phyloP scores from a whole-genome alignment of 2,329 filamentous ascomycete species.

The Clarireedia paspali region DNA sequence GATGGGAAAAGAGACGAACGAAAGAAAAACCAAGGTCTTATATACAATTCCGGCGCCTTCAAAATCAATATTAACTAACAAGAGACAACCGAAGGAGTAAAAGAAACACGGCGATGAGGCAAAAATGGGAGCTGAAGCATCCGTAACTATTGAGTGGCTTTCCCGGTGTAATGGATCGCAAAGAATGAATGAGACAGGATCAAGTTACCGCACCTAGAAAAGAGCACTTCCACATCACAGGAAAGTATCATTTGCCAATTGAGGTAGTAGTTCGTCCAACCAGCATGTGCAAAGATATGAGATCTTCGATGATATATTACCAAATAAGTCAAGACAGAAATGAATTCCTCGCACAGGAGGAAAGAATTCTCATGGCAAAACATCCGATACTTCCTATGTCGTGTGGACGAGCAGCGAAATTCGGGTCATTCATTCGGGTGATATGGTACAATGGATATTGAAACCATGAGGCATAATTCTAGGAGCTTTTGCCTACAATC shows the following conservation, averaged over 20 bases:
- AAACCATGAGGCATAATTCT: not conserved
- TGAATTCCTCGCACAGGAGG: not conserved
- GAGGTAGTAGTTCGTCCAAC: not conserved
- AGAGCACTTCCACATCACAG: not conserved
- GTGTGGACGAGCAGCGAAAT: not conserved
- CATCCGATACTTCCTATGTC: not conserved
- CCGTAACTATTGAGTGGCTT: not conserved
- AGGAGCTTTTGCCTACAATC: not conserved
- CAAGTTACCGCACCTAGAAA: not conserved
- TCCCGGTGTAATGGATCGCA: not conserved
- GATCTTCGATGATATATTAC: not conserved
- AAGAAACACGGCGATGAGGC: not conserved
- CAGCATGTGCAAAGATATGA: not conserved
- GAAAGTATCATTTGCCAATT: not conserved
- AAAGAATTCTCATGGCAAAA: not conserved
- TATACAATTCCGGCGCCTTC: not conserved
- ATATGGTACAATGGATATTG: not conserved
- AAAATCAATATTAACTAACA: not conserved
- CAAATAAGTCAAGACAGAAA: not conserved
- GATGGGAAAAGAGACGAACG: not conserved
- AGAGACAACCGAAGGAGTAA: not conserved
- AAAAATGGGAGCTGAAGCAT: not conserved
- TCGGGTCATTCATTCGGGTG: not conserved
- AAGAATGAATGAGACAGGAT: not conserved
- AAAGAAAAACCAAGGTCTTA: not conserved